phyloP scores from a whole-genome alignment of 2,329 filamentous ascomycete species.

The Ambrosiella cleistominuta region DNA sequence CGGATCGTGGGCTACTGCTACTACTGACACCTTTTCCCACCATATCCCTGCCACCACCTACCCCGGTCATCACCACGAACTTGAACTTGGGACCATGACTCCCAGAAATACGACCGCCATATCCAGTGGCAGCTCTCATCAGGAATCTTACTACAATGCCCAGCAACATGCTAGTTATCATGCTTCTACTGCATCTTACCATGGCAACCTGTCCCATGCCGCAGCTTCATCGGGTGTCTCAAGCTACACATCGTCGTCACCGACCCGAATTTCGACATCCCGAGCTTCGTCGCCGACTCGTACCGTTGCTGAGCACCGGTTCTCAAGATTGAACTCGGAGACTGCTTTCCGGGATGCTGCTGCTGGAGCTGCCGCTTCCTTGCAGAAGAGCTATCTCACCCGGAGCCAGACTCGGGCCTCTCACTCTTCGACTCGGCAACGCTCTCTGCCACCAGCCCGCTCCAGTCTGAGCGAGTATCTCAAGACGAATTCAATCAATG shows the following conservation, averaged over 20 bases:
- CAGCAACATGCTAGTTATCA: no score
- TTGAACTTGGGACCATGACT: no score
- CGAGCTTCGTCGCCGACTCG: neutral
- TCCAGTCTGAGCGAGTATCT: neutral
- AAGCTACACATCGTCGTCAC: neutral
- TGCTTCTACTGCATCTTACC: no score
- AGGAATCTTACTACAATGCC: no score
- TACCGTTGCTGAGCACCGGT: neutral
- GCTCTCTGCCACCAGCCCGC: neutral
- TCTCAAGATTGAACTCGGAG: constrained; percentile 8
- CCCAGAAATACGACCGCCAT: no score
- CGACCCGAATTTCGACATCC: neutral
- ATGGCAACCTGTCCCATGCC: neutral
- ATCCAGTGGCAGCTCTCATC: no score
- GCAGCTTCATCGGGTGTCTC: neutral
- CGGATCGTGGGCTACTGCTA: no score
- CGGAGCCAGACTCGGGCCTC: neutral
- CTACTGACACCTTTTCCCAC: no score
- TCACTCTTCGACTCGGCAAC: neutral
- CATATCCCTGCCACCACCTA: no score
- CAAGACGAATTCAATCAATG: neutral
- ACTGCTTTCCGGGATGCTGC: constrained; percentile 5
- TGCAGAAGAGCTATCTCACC: constrained; percentile 4
- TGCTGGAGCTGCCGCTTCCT: constrained; percentile 7
- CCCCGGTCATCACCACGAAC: no score